Base-by-base conservation (phyloP, 495 filamentous ascomycete species). In the Recurvomyces mirabilis region DNA sequence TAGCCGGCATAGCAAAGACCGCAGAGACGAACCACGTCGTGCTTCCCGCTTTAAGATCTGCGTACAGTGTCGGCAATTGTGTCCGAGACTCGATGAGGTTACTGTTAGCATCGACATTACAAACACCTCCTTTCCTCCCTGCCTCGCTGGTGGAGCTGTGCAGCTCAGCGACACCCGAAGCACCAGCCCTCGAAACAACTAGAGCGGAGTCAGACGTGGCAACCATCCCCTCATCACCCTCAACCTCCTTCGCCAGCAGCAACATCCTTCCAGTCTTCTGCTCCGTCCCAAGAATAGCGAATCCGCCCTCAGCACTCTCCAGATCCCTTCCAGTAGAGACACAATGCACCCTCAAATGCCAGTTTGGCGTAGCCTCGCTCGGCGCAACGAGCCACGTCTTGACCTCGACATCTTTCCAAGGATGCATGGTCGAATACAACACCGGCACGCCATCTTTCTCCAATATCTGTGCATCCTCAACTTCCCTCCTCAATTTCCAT, bases 71-170 rank as follows among this genome's bases (percentile, higher is more conserved):
- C 15, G 83, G 84, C 41, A 87, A 68, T 30, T 81, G 66, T 0
- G 79, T 83, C 39, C 82, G 61, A 25, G 75, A 73, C 62, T 82
- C 73, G 0, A 86, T 70, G 29, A 87, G 59, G 55, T 87, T 87
- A 26, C 78, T 78, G 57, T 89, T 87, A 1, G 82, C 80, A 58
- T 89, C 84, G 1, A 79, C 78, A 38, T 82, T 74, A 24, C 85
- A 75, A 38, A 81, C 64, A 38, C 64, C 71, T 1, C 79, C 80
- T 23, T 59, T 59, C 19, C 81, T 63, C 9, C 59, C 57, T 28
- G 54, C 18, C 9, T 38, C 15, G 9, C 12, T 19, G 29, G 11
- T 56, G 1, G 38, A 43, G 0, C 55, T 43, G 26, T 74, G 66
- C 13, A 85, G 53, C 47, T 79, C 80, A 22, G 69, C 68, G 43